Evolutionary conservation across 2,329 filamentous ascomycete species (phyloP).

Genomic region (Juglanconis sp.): DNA sequence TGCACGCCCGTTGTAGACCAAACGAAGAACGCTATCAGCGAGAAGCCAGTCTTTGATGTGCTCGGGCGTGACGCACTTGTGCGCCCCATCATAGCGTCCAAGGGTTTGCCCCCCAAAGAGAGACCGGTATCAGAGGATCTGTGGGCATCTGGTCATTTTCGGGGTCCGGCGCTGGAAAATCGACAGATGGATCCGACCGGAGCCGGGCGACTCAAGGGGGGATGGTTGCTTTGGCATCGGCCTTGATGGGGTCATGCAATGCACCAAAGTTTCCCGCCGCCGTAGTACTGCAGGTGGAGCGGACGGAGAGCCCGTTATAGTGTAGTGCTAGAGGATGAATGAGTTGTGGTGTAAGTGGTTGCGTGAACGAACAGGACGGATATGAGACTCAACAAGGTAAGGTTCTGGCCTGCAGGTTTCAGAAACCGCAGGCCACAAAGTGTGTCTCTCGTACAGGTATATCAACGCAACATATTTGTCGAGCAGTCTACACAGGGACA

Average conservation of each 20-base stretch:
- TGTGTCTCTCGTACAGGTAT: not conserved
- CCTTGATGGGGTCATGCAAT: constrained; percentile 5
- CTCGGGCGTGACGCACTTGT: constrained; percentile 9
- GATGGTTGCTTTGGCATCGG: not conserved
- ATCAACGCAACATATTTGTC: not conserved
- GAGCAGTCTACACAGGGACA: not conserved
- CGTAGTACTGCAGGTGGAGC: not conserved
- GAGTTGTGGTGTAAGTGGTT: not conserved
- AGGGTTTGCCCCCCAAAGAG: not conserved
- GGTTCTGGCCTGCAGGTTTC: not conserved
- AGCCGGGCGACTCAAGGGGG: not conserved
- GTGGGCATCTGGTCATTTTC: constrained; percentile 8
- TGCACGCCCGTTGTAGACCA: not conserved
- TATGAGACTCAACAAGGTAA: not conserved
- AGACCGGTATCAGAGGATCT: not conserved
- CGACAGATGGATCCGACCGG: constrained; percentile 10
- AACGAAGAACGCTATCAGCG: not conserved
- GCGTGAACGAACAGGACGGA: not conserved
- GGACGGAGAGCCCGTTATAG: not conserved
- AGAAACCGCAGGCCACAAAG: not conserved
- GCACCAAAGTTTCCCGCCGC: not conserved
- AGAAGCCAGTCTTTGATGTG: not conserved
- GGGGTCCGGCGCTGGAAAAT: constrained; percentile 7
- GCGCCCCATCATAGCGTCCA: not conserved
- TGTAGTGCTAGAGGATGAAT: not conserved